Conservation (phyloP, 2,329 filamentous ascomycete genomes). For the Fusarium sp. region DNA sequence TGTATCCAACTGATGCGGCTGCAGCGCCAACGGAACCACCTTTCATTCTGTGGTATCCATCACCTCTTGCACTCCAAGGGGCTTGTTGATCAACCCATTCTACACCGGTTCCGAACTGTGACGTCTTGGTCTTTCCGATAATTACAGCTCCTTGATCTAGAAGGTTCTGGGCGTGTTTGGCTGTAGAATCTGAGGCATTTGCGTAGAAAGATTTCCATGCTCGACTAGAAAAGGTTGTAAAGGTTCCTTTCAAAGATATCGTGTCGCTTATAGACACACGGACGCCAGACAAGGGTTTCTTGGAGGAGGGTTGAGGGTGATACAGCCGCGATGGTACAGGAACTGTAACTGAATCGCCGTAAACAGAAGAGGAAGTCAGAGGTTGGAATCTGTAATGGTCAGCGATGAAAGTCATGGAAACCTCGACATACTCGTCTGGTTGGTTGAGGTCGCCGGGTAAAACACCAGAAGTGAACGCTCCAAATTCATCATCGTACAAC, state of each 20-base stretch:
- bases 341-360: constrained; percentile 48
- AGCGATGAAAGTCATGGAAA: background rate
- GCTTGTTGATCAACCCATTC: constrained; percentile 59
- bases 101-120: constrained; percentile 58
- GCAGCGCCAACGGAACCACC: constrained; percentile 56
- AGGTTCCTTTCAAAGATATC: constrained; percentile 60
- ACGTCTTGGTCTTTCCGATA: constrained; percentile 65
- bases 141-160: constrained; percentile 70
- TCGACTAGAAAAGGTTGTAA: constrained; percentile 68
- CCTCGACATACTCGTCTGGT: constrained; percentile 42
- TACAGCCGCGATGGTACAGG: constrained; percentile 57
- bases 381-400: constrained; percentile 49
- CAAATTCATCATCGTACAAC: constrained; percentile 55
- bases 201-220: constrained; percentile 68
- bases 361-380: constrained; percentile 44
- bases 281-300: constrained; percentile 53
- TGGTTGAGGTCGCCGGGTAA: constrained; percentile 51
- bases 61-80: constrained; percentile 62
- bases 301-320: constrained; percentile 41
- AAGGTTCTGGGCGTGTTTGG: constrained; percentile 64
- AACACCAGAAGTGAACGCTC: constrained; percentile 55
- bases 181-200: constrained; percentile 57
- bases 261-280: constrained; percentile 54
- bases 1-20: constrained; percentile 54
- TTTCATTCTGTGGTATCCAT: constrained; percentile 57